phyloP scores from a whole-genome alignment of 306 rosid species.

The Sesbania bispinosa region DNA sequence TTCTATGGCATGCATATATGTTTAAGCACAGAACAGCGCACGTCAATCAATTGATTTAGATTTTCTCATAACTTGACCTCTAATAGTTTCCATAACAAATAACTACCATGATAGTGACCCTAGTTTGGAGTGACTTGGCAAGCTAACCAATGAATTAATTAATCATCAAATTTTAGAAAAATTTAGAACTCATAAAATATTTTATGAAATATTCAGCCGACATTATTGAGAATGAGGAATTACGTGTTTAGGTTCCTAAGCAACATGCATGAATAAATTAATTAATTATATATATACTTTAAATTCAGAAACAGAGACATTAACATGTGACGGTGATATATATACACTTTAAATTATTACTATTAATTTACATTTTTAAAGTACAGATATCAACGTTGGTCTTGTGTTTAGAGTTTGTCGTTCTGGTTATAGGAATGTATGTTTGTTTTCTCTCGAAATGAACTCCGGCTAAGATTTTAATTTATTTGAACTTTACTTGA shows the following conservation, averaged over 20 bases:
- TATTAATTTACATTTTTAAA: background rate
- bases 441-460: constrained; percentile 24
- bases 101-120: constrained; percentile 18
- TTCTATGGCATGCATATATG: too few species aligned
- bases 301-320: background rate
- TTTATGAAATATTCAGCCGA: constrained; percentile 7
- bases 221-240: constrained; percentile 7
- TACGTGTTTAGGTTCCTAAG: background rate
- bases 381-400: constrained; percentile 9
- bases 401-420: constrained; percentile 39
- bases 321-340: background rate
- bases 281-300: too few species aligned
- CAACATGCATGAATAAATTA: background rate
- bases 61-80: background rate
- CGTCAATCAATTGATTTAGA: background rate
- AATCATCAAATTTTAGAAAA: background rate
- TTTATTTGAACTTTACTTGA: background rate
- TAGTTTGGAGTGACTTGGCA: background rate
- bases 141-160: background rate
- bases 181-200: background rate
- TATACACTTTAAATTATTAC: background rate
- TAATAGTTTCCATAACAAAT: background rate
- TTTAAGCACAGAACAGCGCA: background rate
- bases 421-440: constrained; percentile 12
- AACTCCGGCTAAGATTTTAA: constrained; percentile 8